A percentile compares a stretch with the other conserved stretches of the same genome.
Conservation (phyloP, 2,329 filamentous ascomycete genomes). For the Plectosphaerella cucumerina region DNA sequence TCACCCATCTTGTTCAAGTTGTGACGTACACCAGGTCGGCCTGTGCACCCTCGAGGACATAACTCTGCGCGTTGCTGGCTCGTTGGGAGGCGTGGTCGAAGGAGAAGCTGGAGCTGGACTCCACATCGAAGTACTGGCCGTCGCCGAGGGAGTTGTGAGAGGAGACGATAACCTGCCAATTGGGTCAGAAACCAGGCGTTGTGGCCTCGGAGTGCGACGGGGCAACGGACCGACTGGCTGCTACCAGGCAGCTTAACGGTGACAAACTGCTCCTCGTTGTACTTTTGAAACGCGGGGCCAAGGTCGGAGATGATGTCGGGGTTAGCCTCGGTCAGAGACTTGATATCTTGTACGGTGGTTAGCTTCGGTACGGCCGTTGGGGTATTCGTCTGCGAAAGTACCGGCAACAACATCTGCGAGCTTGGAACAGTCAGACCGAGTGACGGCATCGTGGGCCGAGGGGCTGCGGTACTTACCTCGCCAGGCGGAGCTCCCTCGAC, state of each 20-base stretch:
- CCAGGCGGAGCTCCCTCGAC: slow-evolving; percentile 92
- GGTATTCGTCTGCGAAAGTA: slow-evolving; percentile 33
- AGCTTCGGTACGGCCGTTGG: not conserved
- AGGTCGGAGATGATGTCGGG: slow-evolving; percentile 67
- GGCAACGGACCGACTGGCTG: slow-evolving; percentile 50
- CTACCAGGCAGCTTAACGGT: slow-evolving; percentile 86
- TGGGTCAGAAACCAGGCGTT: not conserved
- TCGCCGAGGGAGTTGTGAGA: slow-evolving; percentile 77
- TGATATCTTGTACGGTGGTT: slow-evolving; percentile 65
- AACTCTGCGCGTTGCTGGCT: slow-evolving; percentile 76
- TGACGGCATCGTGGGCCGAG: slow-evolving; percentile 5
- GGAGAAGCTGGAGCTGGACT: slow-evolving; percentile 80
- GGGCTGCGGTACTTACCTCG: slow-evolving; percentile 62
- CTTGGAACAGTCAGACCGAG: slow-evolving; percentile 38
- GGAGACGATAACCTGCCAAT: slow-evolving; percentile 73
- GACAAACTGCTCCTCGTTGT: slow-evolving; percentile 92
- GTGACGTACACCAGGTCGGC: slow-evolving; percentile 72
- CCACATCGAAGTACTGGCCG: slow-evolving; percentile 84
- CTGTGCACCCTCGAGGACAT: slow-evolving; percentile 72
- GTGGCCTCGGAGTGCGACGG: not conserved
- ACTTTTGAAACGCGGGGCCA: slow-evolving; percentile 80
- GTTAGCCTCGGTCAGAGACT: slow-evolving; percentile 70
- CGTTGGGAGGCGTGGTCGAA: slow-evolving; percentile 86
- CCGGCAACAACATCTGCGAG: slow-evolving; percentile 85
- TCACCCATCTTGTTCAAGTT: not conserved